Evolutionary conservation across 2,329 filamentous ascomycete species (phyloP).

Genomic region (Metarhizium sp.): DNA sequence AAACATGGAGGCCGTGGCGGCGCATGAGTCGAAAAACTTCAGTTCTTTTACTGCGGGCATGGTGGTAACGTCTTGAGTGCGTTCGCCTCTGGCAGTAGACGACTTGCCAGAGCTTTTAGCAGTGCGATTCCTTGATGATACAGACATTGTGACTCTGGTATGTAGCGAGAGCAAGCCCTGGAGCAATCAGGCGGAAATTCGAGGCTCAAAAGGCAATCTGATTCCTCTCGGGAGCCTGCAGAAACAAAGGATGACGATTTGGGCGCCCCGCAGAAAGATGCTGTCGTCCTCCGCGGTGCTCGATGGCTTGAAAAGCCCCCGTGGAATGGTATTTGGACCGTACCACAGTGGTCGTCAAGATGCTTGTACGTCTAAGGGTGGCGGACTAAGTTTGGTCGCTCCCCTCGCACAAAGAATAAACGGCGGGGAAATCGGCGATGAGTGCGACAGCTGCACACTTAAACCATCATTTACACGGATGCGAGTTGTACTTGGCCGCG

Average conservation of each 20-base stretch:
- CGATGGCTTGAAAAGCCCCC: conserved; percentile 13
- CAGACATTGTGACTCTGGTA: conserved; percentile 38
- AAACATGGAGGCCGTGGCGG: conserved; percentile 83
- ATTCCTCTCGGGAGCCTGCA: conserved; percentile 11
- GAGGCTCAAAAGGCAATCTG: conserved; percentile 8
- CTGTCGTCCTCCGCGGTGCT: conserved; percentile 8
- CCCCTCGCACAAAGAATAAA: conserved; percentile 4
- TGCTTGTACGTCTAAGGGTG: conserved; percentile 10
- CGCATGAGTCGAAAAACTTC: conserved; percentile 72
- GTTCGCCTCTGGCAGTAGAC: conserved; percentile 32
- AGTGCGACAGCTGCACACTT: background rate
- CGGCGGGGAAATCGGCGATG: background rate
- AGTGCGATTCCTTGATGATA: conserved; percentile 49
- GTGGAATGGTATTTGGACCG: conserved; percentile 32
- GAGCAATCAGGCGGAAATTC: conserved; percentile 16
- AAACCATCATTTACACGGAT: conserved; percentile 3
- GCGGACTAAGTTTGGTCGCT: conserved; percentile 3
- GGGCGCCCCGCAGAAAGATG: conserved; percentile 11
- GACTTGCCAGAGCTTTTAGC: conserved; percentile 48
- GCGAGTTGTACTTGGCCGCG: background rate
- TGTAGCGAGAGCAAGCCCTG: conserved; percentile 10
- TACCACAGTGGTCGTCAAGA: conserved; percentile 22
- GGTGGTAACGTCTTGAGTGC: conserved; percentile 40
- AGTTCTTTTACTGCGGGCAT: conserved; percentile 40
- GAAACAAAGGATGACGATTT: conserved; percentile 9